Percentiles rank a stretch among this genome's conserved stretches.
Evolutionary conservation across 202 grass and related monocot species (phyloP).

Genomic region (Panicum virgatum): DNA sequence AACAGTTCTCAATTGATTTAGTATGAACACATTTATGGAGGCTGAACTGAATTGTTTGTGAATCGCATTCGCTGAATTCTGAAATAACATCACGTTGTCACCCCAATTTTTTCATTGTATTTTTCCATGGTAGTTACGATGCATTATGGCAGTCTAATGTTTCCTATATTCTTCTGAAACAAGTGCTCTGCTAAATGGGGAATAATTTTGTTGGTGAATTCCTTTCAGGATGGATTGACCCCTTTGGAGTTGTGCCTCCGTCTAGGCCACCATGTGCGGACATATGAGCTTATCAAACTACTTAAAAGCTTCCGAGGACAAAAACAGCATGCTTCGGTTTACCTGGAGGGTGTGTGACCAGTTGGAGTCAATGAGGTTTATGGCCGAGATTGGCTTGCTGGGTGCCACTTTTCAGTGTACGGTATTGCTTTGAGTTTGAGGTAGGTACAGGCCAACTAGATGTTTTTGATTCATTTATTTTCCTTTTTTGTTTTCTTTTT

Average conservation of each 20-base stretch:
- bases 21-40: constrained; percentile 4
- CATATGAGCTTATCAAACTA: constrained; percentile 86
- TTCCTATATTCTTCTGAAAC: constrained; percentile 11
- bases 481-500: background rate
- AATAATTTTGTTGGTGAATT: constrained; percentile 20
- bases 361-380: background rate
- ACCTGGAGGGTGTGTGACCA: background rate
- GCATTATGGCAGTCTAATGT: background rate
- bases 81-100: background rate
- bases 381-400: constrained; percentile 1
- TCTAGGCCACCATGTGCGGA: constrained; percentile 59
- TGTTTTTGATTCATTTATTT: constrained; percentile 5
- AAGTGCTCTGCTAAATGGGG: background rate
- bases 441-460: background rate
- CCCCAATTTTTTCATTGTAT: background rate
- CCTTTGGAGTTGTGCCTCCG: constrained; percentile 77
- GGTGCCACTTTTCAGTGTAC: background rate
- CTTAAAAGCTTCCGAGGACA: constrained; percentile 58
- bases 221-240: constrained; percentile 82
- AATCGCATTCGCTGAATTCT: constrained; percentile 2
- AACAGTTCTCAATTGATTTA: constrained; percentile 18
- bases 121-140: background rate
- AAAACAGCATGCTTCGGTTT: constrained; percentile 39
- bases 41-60: background rate
- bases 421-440: background rate